phyloP scores from a whole-genome alignment of 2,329 filamentous ascomycete genomes.

The Trichoderma asperellum region DNA sequence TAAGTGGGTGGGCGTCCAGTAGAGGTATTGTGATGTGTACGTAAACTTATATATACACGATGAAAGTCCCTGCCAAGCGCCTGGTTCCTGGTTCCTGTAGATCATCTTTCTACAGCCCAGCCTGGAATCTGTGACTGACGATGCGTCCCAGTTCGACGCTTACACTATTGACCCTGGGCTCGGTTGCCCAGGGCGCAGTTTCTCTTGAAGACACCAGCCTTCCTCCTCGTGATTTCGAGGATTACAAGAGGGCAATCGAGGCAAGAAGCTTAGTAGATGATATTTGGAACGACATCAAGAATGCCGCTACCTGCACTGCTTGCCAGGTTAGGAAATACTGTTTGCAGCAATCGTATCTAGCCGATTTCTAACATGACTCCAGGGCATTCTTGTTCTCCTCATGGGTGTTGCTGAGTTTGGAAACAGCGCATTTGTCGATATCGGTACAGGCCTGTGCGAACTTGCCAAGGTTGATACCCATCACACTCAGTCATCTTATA shows the following conservation, averaged over 20 bases:
- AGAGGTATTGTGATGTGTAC: neutral
- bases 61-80: neutral
- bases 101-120: neutral
- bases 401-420: slow-evolving; percentile 50
- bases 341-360: neutral
- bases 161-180: slow-evolving; percentile 31
- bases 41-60: slow-evolving; percentile 12
- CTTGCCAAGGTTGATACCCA: slow-evolving; percentile 37
- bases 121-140: neutral
- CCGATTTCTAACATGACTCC: neutral
- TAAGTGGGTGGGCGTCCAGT: neutral
- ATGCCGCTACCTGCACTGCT: slow-evolving; percentile 34
- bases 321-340: slow-evolving; percentile 34
- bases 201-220: slow-evolving; percentile 7
- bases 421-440: slow-evolving; percentile 46
- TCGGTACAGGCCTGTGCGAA: slow-evolving; percentile 41
- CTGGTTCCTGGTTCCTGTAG: neutral
- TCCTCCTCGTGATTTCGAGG: slow-evolving; percentile 21
- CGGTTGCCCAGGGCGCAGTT: slow-evolving; percentile 18
- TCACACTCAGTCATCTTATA: no score
- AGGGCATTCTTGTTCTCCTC: slow-evolving; percentile 41
- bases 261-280: slow-evolving; percentile 30
- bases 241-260: slow-evolving; percentile 26
- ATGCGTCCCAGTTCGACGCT: slow-evolving; percentile 32
- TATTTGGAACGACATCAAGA: slow-evolving; percentile 36